phyloP scores from a whole-genome alignment of 257 asterid genomes.

The Dorcoceras hygrometricum region DNA sequence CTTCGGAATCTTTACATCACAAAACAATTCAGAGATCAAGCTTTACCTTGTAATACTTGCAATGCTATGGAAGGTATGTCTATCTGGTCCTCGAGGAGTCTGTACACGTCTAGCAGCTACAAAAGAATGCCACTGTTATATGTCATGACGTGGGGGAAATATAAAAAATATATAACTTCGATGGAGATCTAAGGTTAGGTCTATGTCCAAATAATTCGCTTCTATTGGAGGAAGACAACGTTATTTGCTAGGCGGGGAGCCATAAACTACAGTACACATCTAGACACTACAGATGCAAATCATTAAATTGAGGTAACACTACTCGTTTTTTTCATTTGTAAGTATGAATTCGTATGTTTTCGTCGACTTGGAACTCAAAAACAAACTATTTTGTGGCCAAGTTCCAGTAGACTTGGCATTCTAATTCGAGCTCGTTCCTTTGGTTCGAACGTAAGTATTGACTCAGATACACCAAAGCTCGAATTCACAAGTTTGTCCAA shows the following conservation, averaged over 20 bases:
- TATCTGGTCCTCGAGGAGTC: conserved; percentile 84
- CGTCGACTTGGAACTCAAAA: too few species aligned
- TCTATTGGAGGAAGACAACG: not conserved
- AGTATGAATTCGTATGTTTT: too few species aligned
- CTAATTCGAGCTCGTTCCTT: not conserved
- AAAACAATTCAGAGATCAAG: conserved; percentile 12
- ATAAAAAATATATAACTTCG: too few species aligned
- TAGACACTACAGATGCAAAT: too few species aligned
- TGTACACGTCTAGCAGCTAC: conserved; percentile 87
- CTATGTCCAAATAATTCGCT: not conserved
- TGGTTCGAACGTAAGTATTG: not conserved
- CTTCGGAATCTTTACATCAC: conserved; percentile 7
- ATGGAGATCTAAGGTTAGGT: too few species aligned
- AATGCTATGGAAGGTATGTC: conserved; percentile 77
- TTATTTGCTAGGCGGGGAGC: not conserved
- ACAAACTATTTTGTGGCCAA: too few species aligned
- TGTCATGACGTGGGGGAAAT: not conserved
- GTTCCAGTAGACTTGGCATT: not conserved
- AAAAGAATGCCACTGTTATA: conserved; percentile 26
- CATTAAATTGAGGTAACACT: too few species aligned
- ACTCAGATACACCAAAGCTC: too few species aligned
- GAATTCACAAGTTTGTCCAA: too few species aligned
- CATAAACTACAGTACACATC: not conserved
- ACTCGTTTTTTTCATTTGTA: not conserved
- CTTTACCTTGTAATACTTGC: conserved; percentile 80